These are phyloP conservation scores for Populus nigra DNA, from an alignment of 345 rosid genomes.

Conservation along the genomic window DNA sequence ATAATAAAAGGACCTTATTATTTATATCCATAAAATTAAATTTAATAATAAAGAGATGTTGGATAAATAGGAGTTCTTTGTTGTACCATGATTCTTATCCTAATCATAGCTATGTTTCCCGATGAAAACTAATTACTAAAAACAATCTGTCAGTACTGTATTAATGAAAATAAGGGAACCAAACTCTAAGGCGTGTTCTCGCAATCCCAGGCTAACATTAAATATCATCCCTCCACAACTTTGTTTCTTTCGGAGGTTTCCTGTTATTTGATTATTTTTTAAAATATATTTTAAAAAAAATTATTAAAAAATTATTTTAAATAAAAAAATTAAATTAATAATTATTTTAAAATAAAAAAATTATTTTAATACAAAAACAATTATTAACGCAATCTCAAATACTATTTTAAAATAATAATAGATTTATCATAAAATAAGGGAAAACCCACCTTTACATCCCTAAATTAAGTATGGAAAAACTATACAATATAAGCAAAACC, in stretches of 20 bases:
- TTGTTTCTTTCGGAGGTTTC: too few relatives aligned
- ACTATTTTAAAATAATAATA: background rate
- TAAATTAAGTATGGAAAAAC: background rate
- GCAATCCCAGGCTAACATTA: background rate
- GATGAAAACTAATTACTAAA: background rate
- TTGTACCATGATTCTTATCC: slow-evolving; percentile 28
- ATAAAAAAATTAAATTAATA: too few relatives aligned
- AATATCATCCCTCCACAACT: background rate
- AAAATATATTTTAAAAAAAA: too few relatives aligned
- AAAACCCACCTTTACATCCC: background rate
- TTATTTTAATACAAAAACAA: too few relatives aligned
- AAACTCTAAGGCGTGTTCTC: slow-evolving; percentile 28
- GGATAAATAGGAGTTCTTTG: background rate
- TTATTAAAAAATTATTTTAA: too few relatives aligned
- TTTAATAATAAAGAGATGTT: too few relatives aligned
- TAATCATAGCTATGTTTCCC: slow-evolving; percentile 36
- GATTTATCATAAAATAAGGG: background rate
- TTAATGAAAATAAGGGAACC: background rate
- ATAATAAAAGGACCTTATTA: too few relatives aligned
- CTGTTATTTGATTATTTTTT: too few relatives aligned
- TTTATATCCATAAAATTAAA: too few relatives aligned
- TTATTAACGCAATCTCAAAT: rapidly evolving
- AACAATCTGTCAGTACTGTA: background rate
- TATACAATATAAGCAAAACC: background rate
- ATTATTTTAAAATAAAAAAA: too few relatives aligned